These are phyloP conservation scores for Camillea tinctor DNA, from an alignment of 2,329 filamentous ascomycete genomes.

Conservation along the genomic window DNA sequence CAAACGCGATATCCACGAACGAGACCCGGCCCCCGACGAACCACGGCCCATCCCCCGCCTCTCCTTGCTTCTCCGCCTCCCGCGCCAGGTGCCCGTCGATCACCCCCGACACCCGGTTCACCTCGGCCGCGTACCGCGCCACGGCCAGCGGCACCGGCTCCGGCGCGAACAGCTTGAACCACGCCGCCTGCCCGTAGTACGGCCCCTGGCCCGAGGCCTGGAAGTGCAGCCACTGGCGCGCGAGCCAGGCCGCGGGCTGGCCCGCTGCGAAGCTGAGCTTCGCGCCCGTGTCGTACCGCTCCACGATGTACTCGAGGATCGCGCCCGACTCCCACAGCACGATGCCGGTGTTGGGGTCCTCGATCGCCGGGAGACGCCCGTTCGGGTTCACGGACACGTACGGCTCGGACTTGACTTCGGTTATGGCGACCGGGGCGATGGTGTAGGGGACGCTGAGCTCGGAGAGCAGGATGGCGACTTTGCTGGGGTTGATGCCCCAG, in stretches of 20 bases:
- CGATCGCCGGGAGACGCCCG: slow-evolving; percentile 33
- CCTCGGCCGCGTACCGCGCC: slow-evolving; percentile 28
- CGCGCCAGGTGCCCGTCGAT: slow-evolving; percentile 4
- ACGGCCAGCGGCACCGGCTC: slow-evolving; percentile 30
- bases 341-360: slow-evolving; percentile 43
- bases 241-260: slow-evolving; percentile 31
- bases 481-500: slow-evolving; percentile 30
- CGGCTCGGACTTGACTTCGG: slow-evolving; percentile 27
- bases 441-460: slow-evolving; percentile 34
- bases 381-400: slow-evolving; percentile 34
- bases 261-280: slow-evolving; percentile 38
- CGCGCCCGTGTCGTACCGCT: slow-evolving; percentile 42
- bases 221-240: slow-evolving; percentile 43
- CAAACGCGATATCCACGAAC: slow-evolving; percentile 21
- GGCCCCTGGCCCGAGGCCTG: slow-evolving; percentile 44
- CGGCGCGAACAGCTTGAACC: slow-evolving; percentile 31
- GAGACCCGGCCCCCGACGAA: slow-evolving; percentile 20
- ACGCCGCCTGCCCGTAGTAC: slow-evolving; percentile 39
- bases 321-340: slow-evolving; percentile 47
- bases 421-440: slow-evolving; percentile 6
- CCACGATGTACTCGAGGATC: slow-evolving; percentile 47
- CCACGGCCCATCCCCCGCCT: slow-evolving; percentile 10
- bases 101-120: slow-evolving; percentile 6
- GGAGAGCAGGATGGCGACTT: slow-evolving; percentile 30
- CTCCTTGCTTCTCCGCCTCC: slow-evolving; percentile 21